Percentiles rank a stretch among this genome's conserved stretches.
These are phyloP conservation scores for Pseudevernia furfuracea DNA, from an alignment of 495 filamentous ascomycete genomes.

Conservation along the genomic window DNA sequence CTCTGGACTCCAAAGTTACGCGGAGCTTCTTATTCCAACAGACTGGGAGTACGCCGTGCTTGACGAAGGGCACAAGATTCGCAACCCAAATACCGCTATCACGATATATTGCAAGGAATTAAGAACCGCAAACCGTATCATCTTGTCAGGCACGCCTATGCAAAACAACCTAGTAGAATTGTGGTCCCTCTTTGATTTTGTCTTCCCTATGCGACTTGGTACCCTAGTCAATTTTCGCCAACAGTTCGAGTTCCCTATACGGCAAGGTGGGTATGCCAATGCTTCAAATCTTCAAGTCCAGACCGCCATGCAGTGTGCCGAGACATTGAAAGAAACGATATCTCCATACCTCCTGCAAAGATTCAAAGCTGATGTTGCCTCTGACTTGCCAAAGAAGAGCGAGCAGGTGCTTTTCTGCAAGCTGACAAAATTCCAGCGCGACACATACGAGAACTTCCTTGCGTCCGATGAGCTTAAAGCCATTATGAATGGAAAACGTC, in stretches of 20 bases:
- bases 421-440: constrained; percentile 65
- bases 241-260: constrained; percentile 88
- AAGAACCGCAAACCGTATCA: constrained; percentile 77
- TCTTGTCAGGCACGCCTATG: constrained; percentile 92
- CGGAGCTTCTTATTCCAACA: constrained; percentile 63
- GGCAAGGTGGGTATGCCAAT: constrained; percentile 84
- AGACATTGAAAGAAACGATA: constrained; percentile 83
- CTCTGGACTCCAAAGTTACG: constrained; percentile 82
- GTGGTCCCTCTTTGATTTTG: constrained; percentile 95
- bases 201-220: constrained; percentile 90
- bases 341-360: constrained; percentile 89
- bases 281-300: constrained; percentile 87
- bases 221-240: constrained; percentile 82
- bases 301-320: constrained; percentile 82
- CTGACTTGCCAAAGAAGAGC: constrained; percentile 87
- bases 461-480: constrained; percentile 70
- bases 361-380: constrained; percentile 85
- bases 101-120: constrained; percentile 91
- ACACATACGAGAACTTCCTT: constrained; percentile 74
- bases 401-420: constrained; percentile 95
- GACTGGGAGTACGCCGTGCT: constrained; percentile 92
- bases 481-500: constrained; percentile 64
- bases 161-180: constrained; percentile 96
- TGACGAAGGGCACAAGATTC: constrained; percentile 96
- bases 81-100: constrained; percentile 86